Conservation (phyloP, 352 stramenopile species). For the Phytophthora citrophthora region DNA sequence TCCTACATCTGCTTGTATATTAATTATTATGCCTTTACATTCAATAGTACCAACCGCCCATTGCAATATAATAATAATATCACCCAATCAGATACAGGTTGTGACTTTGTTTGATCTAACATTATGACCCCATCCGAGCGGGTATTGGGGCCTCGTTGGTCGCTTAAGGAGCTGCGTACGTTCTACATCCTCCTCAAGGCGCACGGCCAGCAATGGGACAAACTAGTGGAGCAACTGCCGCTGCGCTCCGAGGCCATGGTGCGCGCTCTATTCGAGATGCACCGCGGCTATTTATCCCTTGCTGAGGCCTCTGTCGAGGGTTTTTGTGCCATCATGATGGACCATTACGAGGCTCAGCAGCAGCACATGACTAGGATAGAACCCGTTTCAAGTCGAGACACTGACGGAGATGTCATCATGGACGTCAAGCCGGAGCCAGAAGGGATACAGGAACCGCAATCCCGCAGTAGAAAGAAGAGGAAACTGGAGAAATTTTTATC, state of each 20-base stretch:
- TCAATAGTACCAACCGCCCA: too few species aligned
- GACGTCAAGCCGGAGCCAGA: constrained; percentile 12
- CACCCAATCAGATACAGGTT: too few species aligned
- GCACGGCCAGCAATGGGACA: constrained; percentile 56
- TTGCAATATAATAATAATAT: too few species aligned
- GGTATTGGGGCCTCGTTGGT: constrained; percentile 59
- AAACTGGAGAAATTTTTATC: constrained; percentile 51
- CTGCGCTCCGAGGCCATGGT: constrained; percentile 64
- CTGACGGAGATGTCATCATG: constrained; percentile 12
- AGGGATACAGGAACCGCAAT: constrained; percentile 2
- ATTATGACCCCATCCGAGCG: constrained; percentile 16
- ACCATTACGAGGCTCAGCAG: constrained; percentile 65
- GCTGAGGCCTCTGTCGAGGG: constrained; percentile 70
- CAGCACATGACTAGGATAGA: constrained; percentile 6
- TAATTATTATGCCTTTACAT: too few species aligned
- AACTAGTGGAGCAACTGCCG: constrained; percentile 55
- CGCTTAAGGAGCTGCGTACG: constrained; percentile 65
- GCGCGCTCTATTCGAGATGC: constrained; percentile 67
- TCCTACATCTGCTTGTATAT: too few species aligned
- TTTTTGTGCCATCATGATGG: constrained; percentile 73
- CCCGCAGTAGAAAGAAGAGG: constrained; percentile 50
- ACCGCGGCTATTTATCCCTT: constrained; percentile 73
- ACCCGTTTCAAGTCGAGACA: background rate
- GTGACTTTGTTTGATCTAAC: background rate
- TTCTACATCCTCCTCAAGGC: constrained; percentile 73